Evolutionary conservation across 2,329 filamentous ascomycete species (phyloP), one percentile per base, ranked within the genome.

Genomic region (Aschersonia sp.): DNA sequence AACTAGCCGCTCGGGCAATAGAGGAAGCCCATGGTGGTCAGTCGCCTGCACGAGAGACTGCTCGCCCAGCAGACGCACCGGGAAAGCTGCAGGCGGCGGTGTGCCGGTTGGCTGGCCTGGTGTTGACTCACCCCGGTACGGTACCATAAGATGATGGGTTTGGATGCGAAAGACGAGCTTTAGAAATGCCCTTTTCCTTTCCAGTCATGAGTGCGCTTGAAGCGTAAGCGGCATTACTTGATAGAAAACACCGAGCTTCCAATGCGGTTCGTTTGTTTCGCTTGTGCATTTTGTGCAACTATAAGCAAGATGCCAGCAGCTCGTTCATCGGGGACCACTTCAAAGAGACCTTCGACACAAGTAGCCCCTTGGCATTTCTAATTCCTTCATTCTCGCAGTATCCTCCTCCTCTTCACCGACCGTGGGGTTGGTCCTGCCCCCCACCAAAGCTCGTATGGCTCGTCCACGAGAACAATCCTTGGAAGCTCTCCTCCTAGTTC

Each of bases 401-500:
- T 44, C 32, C 42, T 44, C 42, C 42, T 44, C 42, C 42, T 44
- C 42, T 44, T 44, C 14, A 44, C 29, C 7, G 42, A 44, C 42
- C 42, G 42, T 31, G 42, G 42, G 10, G 31, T 44, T 44, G 42
- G 42, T 44, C 42, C 42, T 31, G 42, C 42, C 4, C 42, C 42
- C 42, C 42, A 44, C 42, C 42, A 44, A 31, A 22, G 29, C 32
- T 44, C 42, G 30, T 44, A 44, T 44, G 42, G 42, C 42, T 44
- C 42, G 42, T 44, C 42, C 14, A 31, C 14, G 42, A 31, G 42
- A 44, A 44, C 5, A 44, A 31, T 46, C 43, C 44, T 43, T 33
- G 50, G 50, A 35, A 49, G 14, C 39, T 22, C 31, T 30, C 47
- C 50, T 33, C 50, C 50, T 30, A 51, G 45, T 42, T 51, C 50